A percentile compares a stretch with the other conserved stretches of the same genome.
Conservation (phyloP, 805 yeast species). For the Crinitomyces ghanaensis region DNA sequence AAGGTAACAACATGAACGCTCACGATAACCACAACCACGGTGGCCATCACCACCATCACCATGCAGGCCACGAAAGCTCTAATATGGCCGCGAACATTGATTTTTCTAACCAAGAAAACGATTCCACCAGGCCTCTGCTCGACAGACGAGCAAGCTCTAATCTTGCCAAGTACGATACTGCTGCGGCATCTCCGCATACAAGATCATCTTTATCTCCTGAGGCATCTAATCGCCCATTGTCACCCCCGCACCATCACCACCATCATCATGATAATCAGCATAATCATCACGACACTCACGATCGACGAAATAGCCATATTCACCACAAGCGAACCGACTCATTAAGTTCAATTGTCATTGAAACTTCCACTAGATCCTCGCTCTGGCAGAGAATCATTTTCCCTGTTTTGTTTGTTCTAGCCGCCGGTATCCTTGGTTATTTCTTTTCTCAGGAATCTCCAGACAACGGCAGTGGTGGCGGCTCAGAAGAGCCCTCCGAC, state of each 20-base stretch:
- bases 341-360: slow-evolving; percentile 42
- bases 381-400: slow-evolving; percentile 40
- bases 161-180: slow-evolving; percentile 5
- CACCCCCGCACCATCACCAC: neutral
- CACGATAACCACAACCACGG: slow-evolving; percentile 1
- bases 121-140: slow-evolving; percentile 18
- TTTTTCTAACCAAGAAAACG: slow-evolving; percentile 7
- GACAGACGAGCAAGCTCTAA: slow-evolving; percentile 20
- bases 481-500: slow-evolving; percentile 18
- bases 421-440: slow-evolving; percentile 53
- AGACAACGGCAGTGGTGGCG: slow-evolving; percentile 1
- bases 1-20: slow-evolving; percentile 1
- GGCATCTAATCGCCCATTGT: slow-evolving; percentile 2
- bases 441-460: slow-evolving; percentile 30
- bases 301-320: slow-evolving; percentile 7
- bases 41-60: too few relatives aligned
- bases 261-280: slow-evolving; percentile 2
- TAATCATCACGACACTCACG: slow-evolving; percentile 6
- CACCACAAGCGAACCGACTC: slow-evolving; percentile 37
- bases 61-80: too few relatives aligned
- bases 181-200: slow-evolving; percentile 2
- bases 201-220: slow-evolving; percentile 5
- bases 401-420: slow-evolving; percentile 51
- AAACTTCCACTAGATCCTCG: slow-evolving; percentile 27
- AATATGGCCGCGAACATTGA: too few relatives aligned